Conservation (phyloP, 805 yeast species). For the Blastobotrys attinorum region DNA sequence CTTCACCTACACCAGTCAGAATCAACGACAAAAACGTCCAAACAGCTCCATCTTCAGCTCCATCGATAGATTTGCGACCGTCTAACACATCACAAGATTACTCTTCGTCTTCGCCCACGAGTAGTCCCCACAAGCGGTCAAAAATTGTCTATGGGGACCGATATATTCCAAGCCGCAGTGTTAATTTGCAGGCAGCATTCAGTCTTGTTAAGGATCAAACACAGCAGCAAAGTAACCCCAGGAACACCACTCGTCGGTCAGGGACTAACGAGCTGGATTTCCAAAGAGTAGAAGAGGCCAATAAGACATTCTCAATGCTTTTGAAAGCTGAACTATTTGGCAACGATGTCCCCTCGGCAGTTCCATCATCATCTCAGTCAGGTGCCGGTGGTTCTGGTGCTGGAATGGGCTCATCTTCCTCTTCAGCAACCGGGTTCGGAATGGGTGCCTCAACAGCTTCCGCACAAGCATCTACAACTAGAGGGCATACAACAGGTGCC, state of each 20-base stretch:
- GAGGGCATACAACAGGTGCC: too few species aligned
- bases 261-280: conserved; percentile 50
- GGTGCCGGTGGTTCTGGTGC: too few species aligned
- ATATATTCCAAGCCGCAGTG: conserved; percentile 76
- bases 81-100: neutral
- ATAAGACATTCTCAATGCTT: conserved; percentile 77
- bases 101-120: neutral
- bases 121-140: neutral
- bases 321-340: conserved; percentile 89
- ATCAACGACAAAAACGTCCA: conserved; percentile 8
- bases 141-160: conserved; percentile 65
- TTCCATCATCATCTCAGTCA: conserved; percentile 4
- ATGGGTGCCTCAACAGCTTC: too few species aligned
- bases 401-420: too few species aligned
- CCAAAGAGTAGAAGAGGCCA: conserved; percentile 72
- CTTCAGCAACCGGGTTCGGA: too few species aligned
- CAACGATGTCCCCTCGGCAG: conserved; percentile 55
- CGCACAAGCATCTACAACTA: too few species aligned
- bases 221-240: conserved; percentile 16
- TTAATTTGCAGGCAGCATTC: conserved; percentile 82
- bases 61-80: neutral
- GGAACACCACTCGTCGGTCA: conserved; percentile 7
- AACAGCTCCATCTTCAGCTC: neutral
- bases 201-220: conserved; percentile 41
- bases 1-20: conserved; percentile 19